Percentiles rank a stretch among this genome's conserved stretches.
Evolutionary conservation across 495 filamentous ascomycete genomes (phyloP).

Genomic region (Aspergillus diversus): DNA sequence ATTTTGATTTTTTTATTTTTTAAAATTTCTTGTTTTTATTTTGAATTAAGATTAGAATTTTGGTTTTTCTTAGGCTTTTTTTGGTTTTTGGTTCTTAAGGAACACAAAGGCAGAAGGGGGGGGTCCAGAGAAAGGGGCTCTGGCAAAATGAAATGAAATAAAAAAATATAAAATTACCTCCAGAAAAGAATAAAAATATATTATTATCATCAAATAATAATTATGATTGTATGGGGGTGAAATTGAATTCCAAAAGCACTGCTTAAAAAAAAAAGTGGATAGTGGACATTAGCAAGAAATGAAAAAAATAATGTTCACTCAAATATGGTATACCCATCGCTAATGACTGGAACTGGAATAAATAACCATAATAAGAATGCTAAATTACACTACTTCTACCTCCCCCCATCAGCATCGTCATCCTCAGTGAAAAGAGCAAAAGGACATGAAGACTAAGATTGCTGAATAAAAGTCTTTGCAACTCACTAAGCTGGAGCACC

Average conservation of each 20-base stretch:
- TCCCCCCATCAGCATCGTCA: no score
- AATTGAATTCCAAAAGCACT: constrained; percentile 1
- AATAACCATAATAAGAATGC: no score
- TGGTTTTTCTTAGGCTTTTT: constrained; percentile 8
- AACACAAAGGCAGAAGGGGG: not conserved
- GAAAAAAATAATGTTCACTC: not conserved
- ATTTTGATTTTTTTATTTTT: constrained; percentile 24
- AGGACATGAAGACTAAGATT: not conserved
- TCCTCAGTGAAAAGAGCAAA: not conserved
- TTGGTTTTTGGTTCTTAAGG: not conserved
- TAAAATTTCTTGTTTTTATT: constrained; percentile 15
- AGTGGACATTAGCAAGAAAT: constrained; percentile 7
- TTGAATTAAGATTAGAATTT: constrained; percentile 22
- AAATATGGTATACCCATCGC: not conserved
- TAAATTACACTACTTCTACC: no score
- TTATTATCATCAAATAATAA: constrained; percentile 2
- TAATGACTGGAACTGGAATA: no score
- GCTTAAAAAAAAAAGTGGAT: constrained; percentile 13
- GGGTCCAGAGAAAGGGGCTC: not conserved
- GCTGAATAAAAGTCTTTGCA: not conserved
- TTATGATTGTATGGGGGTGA: constrained; percentile 1
- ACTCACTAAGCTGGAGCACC: constrained; percentile 1
- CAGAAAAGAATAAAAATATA: constrained; percentile 11
- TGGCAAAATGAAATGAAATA: constrained; percentile 14
- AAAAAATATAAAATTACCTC: constrained; percentile 11